Base-by-base conservation (phyloP, 1,284 basidiomycete genomes). In the Trametes sp. region DNA sequence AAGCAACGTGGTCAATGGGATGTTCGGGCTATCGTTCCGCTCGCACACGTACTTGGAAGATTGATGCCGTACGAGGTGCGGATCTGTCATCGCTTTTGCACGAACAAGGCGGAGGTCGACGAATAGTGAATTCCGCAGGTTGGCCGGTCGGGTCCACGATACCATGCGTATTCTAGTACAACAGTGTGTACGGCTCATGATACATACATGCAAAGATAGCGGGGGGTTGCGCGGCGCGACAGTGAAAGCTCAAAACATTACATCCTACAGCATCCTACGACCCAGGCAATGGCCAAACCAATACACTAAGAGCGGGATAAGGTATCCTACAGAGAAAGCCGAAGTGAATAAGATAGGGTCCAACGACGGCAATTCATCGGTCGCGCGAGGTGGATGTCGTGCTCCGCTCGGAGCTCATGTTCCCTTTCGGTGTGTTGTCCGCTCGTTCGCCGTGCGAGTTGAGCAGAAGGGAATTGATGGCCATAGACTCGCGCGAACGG, bases 391-490 rank as follows among this genome's bases (percentile, higher is more conserved):
- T 48, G 13, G 45, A 46, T 38, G 66, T 65, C 62, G 69, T 67
- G 59, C 68, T 67, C 29, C 70, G 62, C 51, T 67, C 70, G 24
- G 69, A 64, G 54, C 68, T 70, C 4, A 59, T 63, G 58, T 66
- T 62, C 38, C 70, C 63, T 29, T 65, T 66, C 42, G 66, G 64
- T 21, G 59, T 63, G 28, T 69, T 65, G 31, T 67, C 62, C 38
- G 68, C 69, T 29, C 64, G 48, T 28, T 56, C 58, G 8, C 54
- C 56, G 13, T 60, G 61, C 8, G 66, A 54, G 29, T 52, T 64
- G 56, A 71, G 58, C 64, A 92, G 87, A 23, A 91, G 77, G 21
- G 73, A 71, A 57, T 73, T 74, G 53, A 76, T 76, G n/a, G 73
- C 70, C 74, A 76, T 76, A 23, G 69, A 65, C 59, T 75, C 75